Evolutionary conservation across 2,329 filamentous ascomycete species (phyloP), one percentile per base, ranked within the genome.

Genomic region (Penicillium hesseltinei): DNA sequence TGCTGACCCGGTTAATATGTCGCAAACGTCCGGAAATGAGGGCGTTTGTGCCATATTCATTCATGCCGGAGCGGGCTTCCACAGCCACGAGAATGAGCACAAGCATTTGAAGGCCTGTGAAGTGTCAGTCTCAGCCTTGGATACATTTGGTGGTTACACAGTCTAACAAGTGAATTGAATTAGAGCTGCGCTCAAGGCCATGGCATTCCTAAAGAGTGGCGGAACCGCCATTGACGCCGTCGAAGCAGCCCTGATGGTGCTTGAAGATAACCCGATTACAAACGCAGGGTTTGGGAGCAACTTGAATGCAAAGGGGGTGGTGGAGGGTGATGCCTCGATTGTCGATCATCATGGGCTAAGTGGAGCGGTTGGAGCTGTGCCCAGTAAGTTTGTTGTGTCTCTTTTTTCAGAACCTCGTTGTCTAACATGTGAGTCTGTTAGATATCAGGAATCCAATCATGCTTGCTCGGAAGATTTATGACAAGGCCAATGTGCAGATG

Each of bases 221-320:
- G 89, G 88, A 10, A 86, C 87, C 42, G 91, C 94, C 5, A 82
- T 93, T 4, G 91, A 97, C 70, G 94, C 92, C 17, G 89, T 97
- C 23, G 94, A 97, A 74, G 88, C 89, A 50, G 91, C 94, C 31
- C 86, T 99, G 68, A 90, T 88, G 65, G 81, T 91, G 21, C 85
- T 99, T 19, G 94, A 99, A 76, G 91, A 99, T 71, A 88, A 89
- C 56, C 92, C 97, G 68, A 95, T 99, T 64, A 99, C 95, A 36
- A 99, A 99, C 73, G 90, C 93, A 38, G 94, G 94, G 0, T 97
- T 90, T 71, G 94, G 95, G 46, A 99, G 94, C 76, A 99, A 99
- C 68, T 80, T 99, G 25, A 88, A 91, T 44, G 90, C 96, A 61
- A 89, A 97, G 65, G 94, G 94, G 1, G 84, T 87, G 1, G 94